These are phyloP conservation scores for Ceriops decandra DNA, from an alignment of 345 rosid species.

Conservation along the genomic window DNA sequence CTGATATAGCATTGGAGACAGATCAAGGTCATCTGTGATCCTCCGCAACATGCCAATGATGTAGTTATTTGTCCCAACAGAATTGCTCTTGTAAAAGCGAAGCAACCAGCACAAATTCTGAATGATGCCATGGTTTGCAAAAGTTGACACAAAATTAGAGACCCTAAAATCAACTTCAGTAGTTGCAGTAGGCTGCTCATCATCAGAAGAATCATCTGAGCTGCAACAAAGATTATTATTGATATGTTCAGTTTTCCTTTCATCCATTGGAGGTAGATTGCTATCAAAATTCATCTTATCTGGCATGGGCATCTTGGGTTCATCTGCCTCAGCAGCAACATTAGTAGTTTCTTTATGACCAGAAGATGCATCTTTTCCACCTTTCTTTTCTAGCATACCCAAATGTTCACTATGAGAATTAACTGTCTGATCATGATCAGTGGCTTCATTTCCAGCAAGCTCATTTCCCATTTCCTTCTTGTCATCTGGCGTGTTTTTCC, in stretches of 20 bases:
- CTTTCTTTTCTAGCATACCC: slow-evolving; percentile 24
- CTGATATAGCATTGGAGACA: slow-evolving; percentile 97
- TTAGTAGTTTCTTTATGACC: slow-evolving; percentile 23
- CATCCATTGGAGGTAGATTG: slow-evolving; percentile 31
- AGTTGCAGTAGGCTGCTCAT: slow-evolving; percentile 48
- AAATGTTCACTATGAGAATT: slow-evolving; percentile 28
- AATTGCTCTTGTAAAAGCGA: slow-evolving; percentile 73
- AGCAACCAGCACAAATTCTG: slow-evolving; percentile 92
- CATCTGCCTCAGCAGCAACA: slow-evolving; percentile 24
- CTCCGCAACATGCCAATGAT: slow-evolving; percentile 59
- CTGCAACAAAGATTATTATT: slow-evolving; percentile 45
- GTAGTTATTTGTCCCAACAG: slow-evolving; percentile 56
- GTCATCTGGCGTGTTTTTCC: slow-evolving; percentile 37
- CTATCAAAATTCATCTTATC: slow-evolving; percentile 27
- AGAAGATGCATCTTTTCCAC: slow-evolving; percentile 22
- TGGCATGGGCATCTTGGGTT: slow-evolving; percentile 27
- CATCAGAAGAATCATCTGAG: slow-evolving; percentile 62
- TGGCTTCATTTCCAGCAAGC: slow-evolving; percentile 33
- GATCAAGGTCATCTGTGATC: slow-evolving; percentile 79
- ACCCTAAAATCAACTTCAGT: slow-evolving; percentile 92
- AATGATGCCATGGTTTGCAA: slow-evolving; percentile 72
- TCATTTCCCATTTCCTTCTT: slow-evolving; percentile 40
- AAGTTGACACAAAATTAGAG: slow-evolving; percentile 65
- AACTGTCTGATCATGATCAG: slow-evolving; percentile 32
- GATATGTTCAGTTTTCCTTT: slow-evolving; percentile 28